Evolutionary conservation across 2,329 filamentous ascomycete species (phyloP), one percentile per base, ranked within the genome.

Genomic region (Xylariomycetidae sp.): DNA sequence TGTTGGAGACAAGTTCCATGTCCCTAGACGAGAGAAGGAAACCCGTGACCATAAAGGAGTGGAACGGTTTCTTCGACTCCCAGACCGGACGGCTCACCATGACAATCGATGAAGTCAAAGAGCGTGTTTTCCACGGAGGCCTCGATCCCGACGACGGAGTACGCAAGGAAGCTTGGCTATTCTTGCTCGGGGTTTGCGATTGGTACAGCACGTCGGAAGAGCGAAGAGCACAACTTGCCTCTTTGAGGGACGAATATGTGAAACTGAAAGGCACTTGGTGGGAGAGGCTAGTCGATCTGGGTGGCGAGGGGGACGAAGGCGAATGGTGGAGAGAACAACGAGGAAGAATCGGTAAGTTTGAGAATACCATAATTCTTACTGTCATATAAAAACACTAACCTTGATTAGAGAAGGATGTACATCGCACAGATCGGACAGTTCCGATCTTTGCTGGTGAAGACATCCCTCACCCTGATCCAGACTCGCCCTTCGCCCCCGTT

Each of bases 301-400:
- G 85, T 18, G 82, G 85, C 2, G 80, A 87, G 16, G 72, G 81
- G 3, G 86, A 95, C 46, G 78, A 90, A 47, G 83, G 85, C 16
- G 94, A 98, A 53, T 95, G 88, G 82, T 98, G 90, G 90, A 82
- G 88, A 42, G 92, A 98, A 60, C 92, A 98, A 59, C 86, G 83
- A 58, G 82, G 79, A 42, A 77, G 92, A 43, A 98, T 98, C 61
- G 90, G 90, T 95, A 79, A 67, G 81, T 62, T 33, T 20, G 31
- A 30, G n/a, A n/a, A n/a, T n/a, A n/a, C n/a, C n/a, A n/a, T n/a
- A n/a, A n/a, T n/a, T n/a, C n/a, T n/a, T n/a, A n/a, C n/a, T n/a
- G n/a, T n/a, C n/a, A n/a, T n/a, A n/a, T n/a, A n/a, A n/a, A n/a
- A n/a, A n/a, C n/a, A n/a, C n/a, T n/a, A n/a, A n/a, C n/a, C n/a